phyloP scores from a whole-genome alignment of 2,329 filamentous ascomycete genomes.

The Blumeria hordei region DNA sequence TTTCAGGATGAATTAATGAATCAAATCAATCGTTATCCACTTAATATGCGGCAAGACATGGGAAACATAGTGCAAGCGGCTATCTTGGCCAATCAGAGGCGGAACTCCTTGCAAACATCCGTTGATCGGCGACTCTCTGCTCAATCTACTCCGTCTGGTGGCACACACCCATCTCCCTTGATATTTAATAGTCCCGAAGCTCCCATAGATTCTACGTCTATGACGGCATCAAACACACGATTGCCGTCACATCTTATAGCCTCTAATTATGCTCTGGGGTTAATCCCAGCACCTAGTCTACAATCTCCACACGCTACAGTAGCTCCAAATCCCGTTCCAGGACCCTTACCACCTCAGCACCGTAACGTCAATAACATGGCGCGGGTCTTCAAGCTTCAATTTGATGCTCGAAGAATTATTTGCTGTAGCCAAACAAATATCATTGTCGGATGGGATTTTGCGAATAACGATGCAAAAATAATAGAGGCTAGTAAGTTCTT shows the following conservation, averaged over 20 bases:
- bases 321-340: neutral
- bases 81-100: neutral
- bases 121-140: neutral
- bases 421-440: conserved; percentile 80
- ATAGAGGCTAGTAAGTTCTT: conserved; percentile 62
- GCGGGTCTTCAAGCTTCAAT: conserved; percentile 87
- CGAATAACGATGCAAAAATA: conserved; percentile 59
- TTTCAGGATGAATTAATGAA: conserved; percentile 4
- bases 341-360: conserved; percentile 4
- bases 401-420: conserved; percentile 77
- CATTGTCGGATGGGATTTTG: conserved; percentile 97
- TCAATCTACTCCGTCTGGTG: neutral
- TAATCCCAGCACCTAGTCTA: no score
- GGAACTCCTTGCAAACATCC: neutral
- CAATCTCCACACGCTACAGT: conserved; percentile 15
- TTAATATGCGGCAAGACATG: neutral
- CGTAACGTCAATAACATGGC: conserved; percentile 9
- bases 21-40: conserved; percentile 5
- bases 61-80: neutral
- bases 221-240: no score
- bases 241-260: no score
- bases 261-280: no score
- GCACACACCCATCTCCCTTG: neutral
- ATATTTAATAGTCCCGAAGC: neutral
- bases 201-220: neutral